These are phyloP conservation scores for Bipolaris cookei DNA, from an alignment of 2,329 filamentous ascomycete species.

Conservation along the genomic window DNA sequence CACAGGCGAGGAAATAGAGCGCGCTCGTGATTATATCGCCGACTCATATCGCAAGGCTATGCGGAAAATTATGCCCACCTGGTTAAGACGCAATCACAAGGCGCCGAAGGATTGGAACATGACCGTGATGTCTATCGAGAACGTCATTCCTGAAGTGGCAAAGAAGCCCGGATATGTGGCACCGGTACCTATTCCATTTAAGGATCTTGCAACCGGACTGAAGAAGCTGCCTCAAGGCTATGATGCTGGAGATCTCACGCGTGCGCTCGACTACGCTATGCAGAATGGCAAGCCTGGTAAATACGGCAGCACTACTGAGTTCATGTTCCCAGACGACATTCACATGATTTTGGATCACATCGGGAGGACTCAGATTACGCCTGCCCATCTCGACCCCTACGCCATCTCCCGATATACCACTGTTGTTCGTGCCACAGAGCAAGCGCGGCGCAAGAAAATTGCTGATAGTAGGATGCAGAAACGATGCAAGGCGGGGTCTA, in stretches of 20 bases:
- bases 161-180: neutral
- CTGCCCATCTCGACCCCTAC: conserved; percentile 1
- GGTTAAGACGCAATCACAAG: conserved; percentile 18
- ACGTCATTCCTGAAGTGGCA: conserved; percentile 16
- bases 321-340: conserved; percentile 31
- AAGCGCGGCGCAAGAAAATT: neutral
- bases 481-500: neutral
- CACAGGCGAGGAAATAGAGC: conserved; percentile 5
- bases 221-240: conserved; percentile 27
- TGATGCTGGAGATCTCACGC: conserved; percentile 36
- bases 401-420: conserved; percentile 5
- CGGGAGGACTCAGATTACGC: conserved; percentile 8
- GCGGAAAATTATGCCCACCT: conserved; percentile 12
- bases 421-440: neutral
- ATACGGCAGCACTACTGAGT: conserved; percentile 5
- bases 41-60: conserved; percentile 27
- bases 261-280: conserved; percentile 28
- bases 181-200: conserved; percentile 22
- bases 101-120: conserved; percentile 18
- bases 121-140: conserved; percentile 2
- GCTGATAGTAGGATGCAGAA: neutral
- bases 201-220: conserved; percentile 24
- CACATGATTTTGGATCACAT: conserved; percentile 20
- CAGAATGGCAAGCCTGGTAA: conserved; percentile 7
- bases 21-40: conserved; percentile 18